Percentiles rank a stretch among this genome's conserved stretches.
phyloP scores from a whole-genome alignment of 305 asterid species.

The Fraxinus dipetala region DNA sequence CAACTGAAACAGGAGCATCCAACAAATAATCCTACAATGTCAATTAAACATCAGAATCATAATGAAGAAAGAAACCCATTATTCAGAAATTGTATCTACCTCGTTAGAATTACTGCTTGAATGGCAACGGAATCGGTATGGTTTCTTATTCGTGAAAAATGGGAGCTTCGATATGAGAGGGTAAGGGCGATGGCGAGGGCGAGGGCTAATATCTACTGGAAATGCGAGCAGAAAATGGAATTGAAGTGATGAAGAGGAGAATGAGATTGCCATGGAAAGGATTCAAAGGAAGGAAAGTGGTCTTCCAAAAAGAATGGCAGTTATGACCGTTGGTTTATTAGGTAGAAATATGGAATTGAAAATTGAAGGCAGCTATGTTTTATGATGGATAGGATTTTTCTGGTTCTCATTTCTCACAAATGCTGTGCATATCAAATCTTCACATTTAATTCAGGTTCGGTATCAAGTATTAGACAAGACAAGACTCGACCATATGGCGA shows the following conservation, averaged over 20 bases:
- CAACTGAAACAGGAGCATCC: constrained; percentile 74
- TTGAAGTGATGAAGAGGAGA: constrained; percentile 33
- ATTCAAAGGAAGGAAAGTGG: constrained; percentile 5
- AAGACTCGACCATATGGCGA: not conserved
- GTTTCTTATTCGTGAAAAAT: constrained; percentile 25
- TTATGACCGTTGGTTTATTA: constrained; percentile 37
- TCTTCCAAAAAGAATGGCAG: constrained; percentile 30
- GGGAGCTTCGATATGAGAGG: constrained; percentile 26
- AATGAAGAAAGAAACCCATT: not conserved
- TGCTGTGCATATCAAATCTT: not conserved
- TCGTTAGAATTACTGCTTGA: constrained; percentile 54
- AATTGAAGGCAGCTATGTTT: not conserved
- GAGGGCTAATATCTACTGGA: not conserved
- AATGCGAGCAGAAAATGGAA: constrained; percentile 31
- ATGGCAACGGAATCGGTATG: constrained; percentile 35
- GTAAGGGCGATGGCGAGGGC: not conserved
- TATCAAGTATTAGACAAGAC: not conserved
- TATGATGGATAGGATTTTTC: constrained; percentile 44
- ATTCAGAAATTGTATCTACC: constrained; percentile 28
- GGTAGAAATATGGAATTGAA: not conserved
- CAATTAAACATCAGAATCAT: not conserved
- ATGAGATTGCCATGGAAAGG: constrained; percentile 36
- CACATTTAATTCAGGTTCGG: not conserved
- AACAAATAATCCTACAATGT: constrained; percentile 61
- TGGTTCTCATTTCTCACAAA: constrained; percentile 48